These are phyloP conservation scores for Leishmania martiniquensis DNA, from an alignment of 208 protist species.

Conservation along the genomic window DNA sequence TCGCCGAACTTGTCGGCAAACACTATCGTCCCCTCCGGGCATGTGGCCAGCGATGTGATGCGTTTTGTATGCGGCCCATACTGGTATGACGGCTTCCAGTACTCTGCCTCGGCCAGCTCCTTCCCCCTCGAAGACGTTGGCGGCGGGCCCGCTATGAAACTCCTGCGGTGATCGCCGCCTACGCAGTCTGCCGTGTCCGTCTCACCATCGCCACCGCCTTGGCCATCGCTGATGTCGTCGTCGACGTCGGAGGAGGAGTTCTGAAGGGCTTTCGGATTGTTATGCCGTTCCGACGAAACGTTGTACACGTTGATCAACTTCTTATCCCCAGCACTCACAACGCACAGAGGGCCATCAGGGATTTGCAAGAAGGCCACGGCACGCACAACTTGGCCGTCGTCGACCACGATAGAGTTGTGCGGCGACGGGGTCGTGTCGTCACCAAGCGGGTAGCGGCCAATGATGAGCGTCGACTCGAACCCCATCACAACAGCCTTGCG, in stretches of 20 bases:
- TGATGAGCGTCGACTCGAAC: constrained; percentile 57
- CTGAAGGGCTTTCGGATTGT: constrained; percentile 35
- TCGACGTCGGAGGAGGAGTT: constrained; percentile 35
- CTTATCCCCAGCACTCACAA: constrained; percentile 75
- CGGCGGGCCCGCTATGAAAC: neutral
- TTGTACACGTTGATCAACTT: constrained; percentile 87
- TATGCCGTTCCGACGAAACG: constrained; percentile 41
- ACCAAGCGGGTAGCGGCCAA: constrained; percentile 46
- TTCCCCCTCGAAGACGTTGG: constrained; percentile 11
- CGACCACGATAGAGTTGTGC: constrained; percentile 55
- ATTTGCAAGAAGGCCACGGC: constrained; percentile 66
- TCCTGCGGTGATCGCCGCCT: constrained; percentile 7
- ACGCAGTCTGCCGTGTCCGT: constrained; percentile 13
- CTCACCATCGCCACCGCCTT: constrained; percentile 1
- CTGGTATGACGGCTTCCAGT: constrained; percentile 52
- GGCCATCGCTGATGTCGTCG: too few relatives aligned
- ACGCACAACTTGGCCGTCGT: constrained; percentile 77
- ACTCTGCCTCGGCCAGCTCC: constrained; percentile 25
- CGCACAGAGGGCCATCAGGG: constrained; percentile 59
- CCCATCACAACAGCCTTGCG: constrained; percentile 59
- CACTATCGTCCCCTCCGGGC: constrained; percentile 63
- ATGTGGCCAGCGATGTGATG: constrained; percentile 68
- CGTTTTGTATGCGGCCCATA: constrained; percentile 87
- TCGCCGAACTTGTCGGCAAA: constrained; percentile 93
- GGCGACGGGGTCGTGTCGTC: constrained; percentile 31